Base-by-base conservation (phyloP, 129 eudicot genomes). In the Chrysanthemum seticuspe region DNA sequence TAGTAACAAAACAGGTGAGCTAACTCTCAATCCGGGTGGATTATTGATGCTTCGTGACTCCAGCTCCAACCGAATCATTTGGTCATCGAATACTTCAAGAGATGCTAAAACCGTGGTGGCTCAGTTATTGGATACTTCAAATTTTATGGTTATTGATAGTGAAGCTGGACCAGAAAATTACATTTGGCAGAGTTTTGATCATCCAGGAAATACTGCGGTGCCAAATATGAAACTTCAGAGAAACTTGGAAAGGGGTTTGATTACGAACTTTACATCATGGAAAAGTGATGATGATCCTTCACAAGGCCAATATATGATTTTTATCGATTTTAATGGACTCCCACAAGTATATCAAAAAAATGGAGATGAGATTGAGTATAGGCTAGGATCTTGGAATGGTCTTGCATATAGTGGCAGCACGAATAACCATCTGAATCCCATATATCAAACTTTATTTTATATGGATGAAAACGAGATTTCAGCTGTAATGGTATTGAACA, bases 351-450 rank as follows among this genome's bases (percentile, higher is more conserved):
- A 44, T 6, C 57, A 57, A 11, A 58, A 13, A 13, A 44, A 60
- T 0, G 71, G 70, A 2, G 55, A 29, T 23, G 2, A 23, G 5
- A 21, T 66, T 10, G 36, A 7, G 4, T 71, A 31, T 19, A 52
- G 80, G 3, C n/a, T 6, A 0, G 84, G 80, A 19, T 79, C 84
- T 6, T 80, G 84, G 84, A 80, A 80, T 23, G 84, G 84, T 10
- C 12, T 75, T 1, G 21, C 57, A 13, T 74, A 31, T 70, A 74
- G 65, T 19, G 83, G 83, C 18, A 61, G 48, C 5, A 60, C 71
- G 3, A 40, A 27, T 14, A 25, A 67, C 67, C 67, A 21, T 5
- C 13, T 7, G 27, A 73, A 74, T 19, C 76, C 76, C 0, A 52
- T 65, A 2, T 68, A 18, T 9, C 4, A 3, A 4, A 14, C 11